Evolutionary conservation across 495 filamentous ascomycete species (phyloP), one percentile per base, ranked within the genome.

Genomic region (Podospora bellae-mahoneyi): DNA sequence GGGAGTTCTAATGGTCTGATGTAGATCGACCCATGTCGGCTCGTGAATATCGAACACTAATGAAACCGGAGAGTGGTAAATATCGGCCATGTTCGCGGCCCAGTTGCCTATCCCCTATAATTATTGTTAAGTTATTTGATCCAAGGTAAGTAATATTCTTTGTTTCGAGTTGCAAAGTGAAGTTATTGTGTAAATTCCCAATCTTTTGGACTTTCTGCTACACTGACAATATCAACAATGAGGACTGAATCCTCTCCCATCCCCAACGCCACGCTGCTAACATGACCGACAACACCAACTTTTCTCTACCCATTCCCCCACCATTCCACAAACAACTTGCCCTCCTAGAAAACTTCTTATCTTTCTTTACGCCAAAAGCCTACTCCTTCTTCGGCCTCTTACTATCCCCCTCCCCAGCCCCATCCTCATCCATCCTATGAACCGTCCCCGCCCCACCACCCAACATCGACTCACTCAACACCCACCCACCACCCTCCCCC

Each of bases 401-500:
- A 10, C 13, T 64, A 73, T 19, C 66, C 67, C 76, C 79, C 34
- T 78, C 75, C 13, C 23, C 23, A 23, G 71, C 64, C 28, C 76
- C 79, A 30, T 78, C 75, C 64, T 82, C 82, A 13, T 80, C 78
- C 6, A 74, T 76, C 60, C 64, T 75, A 65, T 78, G 80, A 70
- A 81, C 80, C 23, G 71, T 78, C 61, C 77, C 78, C 18, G 77
- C 84, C 19, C 79, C 82, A 48, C 79, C 81, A 66, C 76, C 84
- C 59, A 81, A 77, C 15, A 32, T 32, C 30, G 9, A 10, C 15
- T 48, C 39, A 48, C 39, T 48, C 13, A 48, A 48, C 13, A 48
- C 39, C 39, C 39, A 48, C 74, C 78, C 83, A 57, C 72, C 83
- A 60, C 69, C 77, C 15, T 73, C 77, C 1, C 73, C 76, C 3